phyloP scores from a whole-genome alignment of 441 rosid species.

The Erysimum cheiri region DNA sequence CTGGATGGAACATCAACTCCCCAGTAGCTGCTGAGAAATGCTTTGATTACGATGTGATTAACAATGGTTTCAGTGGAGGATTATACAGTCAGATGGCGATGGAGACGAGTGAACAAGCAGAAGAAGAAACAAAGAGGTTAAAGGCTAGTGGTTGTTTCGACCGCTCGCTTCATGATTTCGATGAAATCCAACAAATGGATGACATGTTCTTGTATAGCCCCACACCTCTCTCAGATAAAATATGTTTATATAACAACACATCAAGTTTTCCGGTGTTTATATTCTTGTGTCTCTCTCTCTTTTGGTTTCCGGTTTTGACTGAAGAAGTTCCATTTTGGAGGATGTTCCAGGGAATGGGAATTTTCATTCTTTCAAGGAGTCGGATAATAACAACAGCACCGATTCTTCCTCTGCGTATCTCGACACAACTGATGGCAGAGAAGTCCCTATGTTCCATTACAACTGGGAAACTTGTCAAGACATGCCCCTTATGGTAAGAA shows the following conservation, averaged over 20 bases:
- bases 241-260: not conserved
- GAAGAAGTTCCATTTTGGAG: conserved; percentile 67
- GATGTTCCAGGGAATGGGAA: conserved; percentile 55
- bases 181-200: conserved; percentile 61
- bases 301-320: conserved; percentile 41
- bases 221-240: too few species aligned
- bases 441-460: conserved; percentile 44
- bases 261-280: conserved; percentile 5
- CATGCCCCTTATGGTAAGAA: conserved; percentile 38
- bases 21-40: conserved; percentile 48
- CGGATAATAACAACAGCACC: conserved; percentile 27
- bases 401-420: conserved; percentile 37
- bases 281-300: conserved; percentile 10
- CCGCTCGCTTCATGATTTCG: conserved; percentile 49
- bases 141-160: conserved; percentile 29
- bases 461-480: conserved; percentile 41
- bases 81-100: conserved; percentile 47
- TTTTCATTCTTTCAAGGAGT: conserved; percentile 35
- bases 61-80: conserved; percentile 46
- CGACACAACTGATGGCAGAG: conserved; percentile 26
- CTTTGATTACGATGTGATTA: conserved; percentile 45
- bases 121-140: conserved; percentile 39
- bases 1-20: conserved; percentile 54
- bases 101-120: conserved; percentile 28
- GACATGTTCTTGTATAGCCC: conserved; percentile 74